Conservation (phyloP, 495 filamentous ascomycete genomes). For the Venustampulla echinocandica region DNA sequence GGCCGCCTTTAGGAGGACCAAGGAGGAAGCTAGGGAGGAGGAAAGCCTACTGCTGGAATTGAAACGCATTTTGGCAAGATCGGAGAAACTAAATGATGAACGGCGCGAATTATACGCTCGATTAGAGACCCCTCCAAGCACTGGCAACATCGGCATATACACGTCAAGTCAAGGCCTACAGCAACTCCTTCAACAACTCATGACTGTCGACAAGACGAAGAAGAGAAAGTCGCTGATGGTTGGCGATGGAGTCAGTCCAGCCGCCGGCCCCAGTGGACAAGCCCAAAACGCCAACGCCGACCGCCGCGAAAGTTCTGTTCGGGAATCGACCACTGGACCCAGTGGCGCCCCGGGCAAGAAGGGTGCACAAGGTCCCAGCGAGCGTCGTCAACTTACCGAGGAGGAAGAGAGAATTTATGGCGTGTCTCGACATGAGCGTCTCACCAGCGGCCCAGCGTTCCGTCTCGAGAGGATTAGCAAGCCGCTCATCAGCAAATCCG, state of each 20-base stretch:
- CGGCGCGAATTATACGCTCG: conserved; percentile 83
- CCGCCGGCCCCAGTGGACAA: conserved; percentile 30
- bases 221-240: conserved; percentile 63
- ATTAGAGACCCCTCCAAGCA: conserved; percentile 67
- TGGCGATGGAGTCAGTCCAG: conserved; percentile 39
- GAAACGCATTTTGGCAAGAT: conserved; percentile 74
- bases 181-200: conserved; percentile 69
- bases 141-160: conserved; percentile 61
- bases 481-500: conserved; percentile 71
- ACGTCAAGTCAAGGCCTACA: conserved; percentile 70
- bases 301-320: conserved; percentile 45
- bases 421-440: conserved; percentile 76
- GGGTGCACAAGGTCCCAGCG: conserved; percentile 34
- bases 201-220: conserved; percentile 74
- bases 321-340: conserved; percentile 42
- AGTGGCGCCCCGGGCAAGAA: conserved; percentile 46
- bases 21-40: conserved; percentile 84
- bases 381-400: conserved; percentile 59
- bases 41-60: conserved; percentile 80
- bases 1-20: conserved; percentile 65
- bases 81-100: conserved; percentile 75
- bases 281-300: conserved; percentile 30
- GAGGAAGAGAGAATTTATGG: conserved; percentile 73
- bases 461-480: conserved; percentile 77
- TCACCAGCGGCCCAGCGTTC: conserved; percentile 65